These are phyloP conservation scores for Exophiala sideris DNA, from an alignment of 2,329 filamentous ascomycete genomes.

Conservation along the genomic window DNA sequence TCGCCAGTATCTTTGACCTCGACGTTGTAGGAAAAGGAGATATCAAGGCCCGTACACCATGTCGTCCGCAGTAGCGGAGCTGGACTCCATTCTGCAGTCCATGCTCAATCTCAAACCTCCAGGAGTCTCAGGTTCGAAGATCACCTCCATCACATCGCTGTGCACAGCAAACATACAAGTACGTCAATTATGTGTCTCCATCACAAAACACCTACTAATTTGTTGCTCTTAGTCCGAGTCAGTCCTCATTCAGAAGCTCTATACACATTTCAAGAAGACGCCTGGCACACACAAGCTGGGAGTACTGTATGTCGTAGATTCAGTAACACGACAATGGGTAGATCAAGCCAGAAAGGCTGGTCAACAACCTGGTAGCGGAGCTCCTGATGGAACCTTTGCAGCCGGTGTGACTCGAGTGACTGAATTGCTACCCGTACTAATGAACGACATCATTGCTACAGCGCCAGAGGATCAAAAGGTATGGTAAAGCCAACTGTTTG, in stretches of 20 bases:
- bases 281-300: constrained; percentile 95
- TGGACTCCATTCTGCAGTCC: constrained; percentile 85
- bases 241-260: constrained; percentile 91
- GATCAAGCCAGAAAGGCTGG: constrained; percentile 86
- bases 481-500: constrained; percentile 45
- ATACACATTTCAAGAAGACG: constrained; percentile 94
- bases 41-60: constrained; percentile 45
- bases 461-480: constrained; percentile 96
- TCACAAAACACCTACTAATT: constrained; percentile 27
- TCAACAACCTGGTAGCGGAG: constrained; percentile 75
- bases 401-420: constrained; percentile 95
- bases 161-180: constrained; percentile 91
- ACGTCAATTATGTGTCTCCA: constrained; percentile 39
- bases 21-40: constrained; percentile 15
- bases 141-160: constrained; percentile 78
- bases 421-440: constrained; percentile 85
- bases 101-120: constrained; percentile 90
- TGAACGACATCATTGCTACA: constrained; percentile 89
- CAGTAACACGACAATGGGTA: constrained; percentile 98
- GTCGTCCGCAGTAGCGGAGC: constrained; percentile 82
- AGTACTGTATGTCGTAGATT: constrained; percentile 99
- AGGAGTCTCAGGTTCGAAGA: constrained; percentile 89
- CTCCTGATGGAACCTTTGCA: constrained; percentile 87
- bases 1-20: constrained; percentile 13
- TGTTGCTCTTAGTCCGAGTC: constrained; percentile 72